Conservation (phyloP, 345 rosid species). For the Eucalyptus tenuipes region DNA sequence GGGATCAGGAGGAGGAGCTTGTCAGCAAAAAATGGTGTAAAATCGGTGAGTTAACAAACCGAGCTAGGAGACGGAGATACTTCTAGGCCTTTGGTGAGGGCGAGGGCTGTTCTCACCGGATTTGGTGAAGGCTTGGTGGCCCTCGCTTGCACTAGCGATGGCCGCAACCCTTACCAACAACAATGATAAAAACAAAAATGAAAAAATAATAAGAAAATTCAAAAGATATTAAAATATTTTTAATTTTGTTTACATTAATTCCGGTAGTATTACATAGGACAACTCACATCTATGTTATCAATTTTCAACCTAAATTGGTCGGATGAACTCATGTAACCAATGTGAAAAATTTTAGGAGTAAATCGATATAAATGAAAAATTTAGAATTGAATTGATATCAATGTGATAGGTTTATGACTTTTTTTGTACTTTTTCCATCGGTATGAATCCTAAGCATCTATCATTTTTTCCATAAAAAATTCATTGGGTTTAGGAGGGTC, state of each 20-base stretch:
- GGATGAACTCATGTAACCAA: neutral
- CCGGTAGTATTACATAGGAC: neutral
- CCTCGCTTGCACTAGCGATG: neutral
- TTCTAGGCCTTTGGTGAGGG: neutral
- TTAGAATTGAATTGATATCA: too few species aligned
- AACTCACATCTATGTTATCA: neutral
- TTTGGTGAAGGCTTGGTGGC: neutral
- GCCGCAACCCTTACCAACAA: neutral
- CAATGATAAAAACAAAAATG: neutral
- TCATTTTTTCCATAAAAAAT: neutral
- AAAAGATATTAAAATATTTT: too few species aligned
- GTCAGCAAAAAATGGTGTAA: neutral
- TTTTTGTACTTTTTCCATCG: too few species aligned
- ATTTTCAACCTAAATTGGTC: neutral
- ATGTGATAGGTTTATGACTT: too few species aligned
- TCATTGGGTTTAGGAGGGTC: neutral
- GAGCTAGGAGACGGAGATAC: too few species aligned
- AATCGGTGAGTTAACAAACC: too few species aligned
- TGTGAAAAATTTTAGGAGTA: neutral
- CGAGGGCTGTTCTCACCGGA: neutral
- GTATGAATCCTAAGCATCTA: neutral
- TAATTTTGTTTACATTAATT: neutral
- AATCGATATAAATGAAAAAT: too few species aligned
- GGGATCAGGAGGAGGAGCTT: neutral
- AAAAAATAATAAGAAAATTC: neutral